Evolutionary conservation across 116 monocot genomes (phyloP), one percentile per base, ranked within the genome.

Genomic region (Papilionanthe hybrid): DNA sequence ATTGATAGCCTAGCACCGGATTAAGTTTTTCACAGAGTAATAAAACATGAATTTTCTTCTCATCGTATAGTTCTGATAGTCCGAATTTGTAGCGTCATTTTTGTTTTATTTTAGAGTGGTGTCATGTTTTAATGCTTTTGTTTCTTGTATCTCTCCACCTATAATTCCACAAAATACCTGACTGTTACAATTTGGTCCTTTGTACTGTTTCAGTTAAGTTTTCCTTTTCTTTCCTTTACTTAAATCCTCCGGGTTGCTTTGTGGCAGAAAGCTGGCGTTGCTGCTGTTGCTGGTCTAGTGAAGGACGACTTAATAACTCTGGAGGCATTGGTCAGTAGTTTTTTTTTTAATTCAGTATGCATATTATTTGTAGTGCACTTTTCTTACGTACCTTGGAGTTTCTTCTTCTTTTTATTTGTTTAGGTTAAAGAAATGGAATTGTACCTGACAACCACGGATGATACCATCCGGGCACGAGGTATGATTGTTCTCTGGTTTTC

Each of bases 401-500:
- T 45, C 4, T 78, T 27, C 4, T 53, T 28, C 11, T 76, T 43
- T n/a, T 76, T 43, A 55, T 75, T 56, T 57, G 19, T 79, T 77
- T 77, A 93, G 93, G 93, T 90, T 15, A 86, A 72, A 81, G 94
- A 94, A 78, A 88, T 97, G 94, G 96, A 92, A 56, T 87, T 91
- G 49, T 96, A 96, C 82, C 75, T 97, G 78, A 92, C 94, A 13
- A 89, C 93, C 20, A 82, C 86, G 7, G 94, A 98, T 78, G 55
- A 90, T 77, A 57, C 86, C 58, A 82, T 98, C 58, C 91, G 98
- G 22, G 83, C 85, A 68, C 94, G 91, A 90, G 98, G 98, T 98
- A 81, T 65, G 10, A 30, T 28, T 49, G 11, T 80, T 30, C 5
- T 55, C 7, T 41, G 15, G 12, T 82, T 76, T 75, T 49, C 18